Base-by-base conservation (phyloP, 1,284 basidiomycete genomes). In the Peniophora sp. region DNA sequence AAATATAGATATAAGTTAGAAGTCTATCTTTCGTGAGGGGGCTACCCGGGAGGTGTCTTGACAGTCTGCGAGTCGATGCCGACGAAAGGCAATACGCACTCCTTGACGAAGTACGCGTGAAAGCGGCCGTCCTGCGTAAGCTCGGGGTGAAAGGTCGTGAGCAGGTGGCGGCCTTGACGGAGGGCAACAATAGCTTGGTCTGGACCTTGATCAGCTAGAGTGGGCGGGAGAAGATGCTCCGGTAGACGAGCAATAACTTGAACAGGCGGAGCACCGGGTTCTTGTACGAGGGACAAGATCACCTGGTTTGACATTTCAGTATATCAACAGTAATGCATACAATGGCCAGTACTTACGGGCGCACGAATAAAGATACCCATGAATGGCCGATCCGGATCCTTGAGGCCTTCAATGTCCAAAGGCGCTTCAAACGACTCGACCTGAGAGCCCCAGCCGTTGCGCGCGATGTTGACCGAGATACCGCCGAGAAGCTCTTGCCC, bases 81-180 rank as follows among this genome's bases (percentile, higher is more conserved):
- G 27, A 55, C 20, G 11, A 64, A 63, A 1, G 67, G 65, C n/a
- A 76, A 50, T 10, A 89, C 83, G 58, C 83, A 88, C 58, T 81
- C 72, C 50, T 72, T 72, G 32, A 93, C 72, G 59, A 92, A 94
- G 62, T 88, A 92, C 56, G 94, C 86, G 65, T 97, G 95, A 61
- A 97, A 89, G 34, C 96, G 80, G 52, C 79, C 72, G 64, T 99
- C 96, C 36, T 77, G 76, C 16, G 91, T 96, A 44, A 98, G 72
- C 68, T 98, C 96, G 0, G 96, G 96, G 63, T 98, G 96, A 72
- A 98, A 98, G 2, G 85, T 91, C 2, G 94, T 96, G 25, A 94
- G 77, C 49, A 98, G 72, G 62, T 94, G 85, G 38, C 75, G 75
- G 17, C 93, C 93, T 65, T 97, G 92, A 11, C 85, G 79, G 16